Evolutionary conservation across 2,329 filamentous ascomycete genomes (phyloP).

Genomic region (Talaromyces albobiverticillius): DNA sequence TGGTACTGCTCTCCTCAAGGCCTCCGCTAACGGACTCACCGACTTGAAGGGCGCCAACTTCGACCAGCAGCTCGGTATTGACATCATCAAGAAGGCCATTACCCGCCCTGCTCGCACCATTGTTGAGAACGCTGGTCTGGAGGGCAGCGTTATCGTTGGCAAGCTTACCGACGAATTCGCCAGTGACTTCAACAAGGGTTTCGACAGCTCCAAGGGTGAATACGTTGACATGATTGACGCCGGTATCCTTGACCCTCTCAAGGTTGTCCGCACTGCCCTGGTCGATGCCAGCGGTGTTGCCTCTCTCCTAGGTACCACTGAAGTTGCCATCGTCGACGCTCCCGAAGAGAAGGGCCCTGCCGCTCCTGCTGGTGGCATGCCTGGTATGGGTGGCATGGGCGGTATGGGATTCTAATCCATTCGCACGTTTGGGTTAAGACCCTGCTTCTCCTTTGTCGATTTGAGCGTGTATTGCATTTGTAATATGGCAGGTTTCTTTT

Average conservation of each 20-base stretch:
- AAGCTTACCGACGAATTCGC: conserved; percentile 96
- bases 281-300: conserved; percentile 94
- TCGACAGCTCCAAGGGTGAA: conserved; percentile 93
- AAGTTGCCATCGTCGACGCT: conserved; percentile 96
- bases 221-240: conserved; percentile 98
- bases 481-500: conserved; percentile 15
- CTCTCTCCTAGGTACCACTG: conserved; percentile 93
- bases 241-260: conserved; percentile 98
- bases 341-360: conserved; percentile 80
- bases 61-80: conserved; percentile 97
- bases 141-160: conserved; percentile 94
- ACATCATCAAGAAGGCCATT: conserved; percentile 97
- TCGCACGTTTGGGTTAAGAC: too few species aligned
- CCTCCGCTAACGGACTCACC: conserved; percentile 80
- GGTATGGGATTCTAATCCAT: too few species aligned
- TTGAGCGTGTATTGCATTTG: conserved; percentile 18
- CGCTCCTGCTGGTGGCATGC: conserved; percentile 47
- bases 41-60: conserved; percentile 90
- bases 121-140: conserved; percentile 94
- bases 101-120: conserved; percentile 92
- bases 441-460: conserved; percentile 9
- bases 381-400: conserved; percentile 61
- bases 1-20: conserved; percentile 97
- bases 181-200: conserved; percentile 95
- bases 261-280: conserved; percentile 96